Base-by-base conservation (phyloP, 805 yeast genomes). In the Nakazawaea siamensis region DNA sequence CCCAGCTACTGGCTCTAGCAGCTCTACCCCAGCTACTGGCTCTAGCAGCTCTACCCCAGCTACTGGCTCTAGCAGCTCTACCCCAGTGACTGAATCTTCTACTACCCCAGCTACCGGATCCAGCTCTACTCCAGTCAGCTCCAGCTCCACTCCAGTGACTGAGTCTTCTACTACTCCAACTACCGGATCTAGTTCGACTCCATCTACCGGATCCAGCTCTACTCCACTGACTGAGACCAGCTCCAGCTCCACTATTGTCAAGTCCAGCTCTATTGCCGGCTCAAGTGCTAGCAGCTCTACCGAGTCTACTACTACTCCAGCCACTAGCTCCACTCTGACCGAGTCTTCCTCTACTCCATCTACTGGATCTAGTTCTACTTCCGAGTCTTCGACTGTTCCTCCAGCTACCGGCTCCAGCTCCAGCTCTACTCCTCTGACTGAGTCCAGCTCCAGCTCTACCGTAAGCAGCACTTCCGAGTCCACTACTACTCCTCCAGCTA, bases 401-500 rank as follows among this genome's bases (percentile, higher is more conserved):
- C 9, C 24, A 5, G 6, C 29, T 15, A 25, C 24, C 3, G 23
- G 17, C 9, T 24, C 35, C 24, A 24, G 21, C 23, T 8, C 29
- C 23, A 13, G 23, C 23, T 27, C 29, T 6, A 7, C 17, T 27
- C 12, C 32, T 20, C 10, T 7, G 7, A 20, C 23, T 10, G 23
- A 20, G 23, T 20, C 23, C 10, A 20, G 23, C 23, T 20, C 31
- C 13, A 14, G 31, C 31, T 18, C 31, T 28, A 17, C 31, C n/a
- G 15, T 14, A 10, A 5, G 9, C 10, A 7, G 10, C 5, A 28
- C 31, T 5, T 5, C 24, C 13, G 16, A 8, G 7, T 5, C 16
- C 15, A 18, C 29, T 7, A 9, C 36, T 14, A 18, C 40, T 6
- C 27, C 43, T n/a, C 12, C 35, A 6, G 37, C 40, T 15, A 42